phyloP scores from a whole-genome alignment of 768 basidiomycete species.

The Russula foetens region DNA sequence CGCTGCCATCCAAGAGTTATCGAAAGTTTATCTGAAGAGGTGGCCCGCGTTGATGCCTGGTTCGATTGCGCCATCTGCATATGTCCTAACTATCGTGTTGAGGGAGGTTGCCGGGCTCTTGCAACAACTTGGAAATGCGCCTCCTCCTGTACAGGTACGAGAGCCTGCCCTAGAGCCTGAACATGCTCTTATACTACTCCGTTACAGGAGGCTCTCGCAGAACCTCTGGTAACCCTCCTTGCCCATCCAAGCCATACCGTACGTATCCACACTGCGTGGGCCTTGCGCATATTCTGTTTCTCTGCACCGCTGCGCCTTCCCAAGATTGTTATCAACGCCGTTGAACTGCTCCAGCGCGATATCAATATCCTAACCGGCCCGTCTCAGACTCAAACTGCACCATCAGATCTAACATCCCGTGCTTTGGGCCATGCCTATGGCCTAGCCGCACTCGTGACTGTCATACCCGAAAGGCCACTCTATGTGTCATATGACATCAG shows the following conservation, averaged over 20 bases:
- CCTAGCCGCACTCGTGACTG: conserved; percentile 76
- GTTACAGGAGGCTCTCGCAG: conserved; percentile 62
- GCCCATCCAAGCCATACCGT: conserved; percentile 82
- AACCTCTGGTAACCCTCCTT: conserved; percentile 78
- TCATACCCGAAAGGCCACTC: conserved; percentile 79
- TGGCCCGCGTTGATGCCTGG: conserved; percentile 95
- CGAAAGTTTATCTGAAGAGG: conserved; percentile 72
- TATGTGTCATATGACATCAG: conserved; percentile 94
- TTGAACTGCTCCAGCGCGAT: conserved; percentile 81
- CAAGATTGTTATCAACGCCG: conserved; percentile 64
- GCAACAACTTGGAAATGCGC: conserved; percentile 87
- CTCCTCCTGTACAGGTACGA: conserved; percentile 71
- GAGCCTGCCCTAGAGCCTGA: not conserved
- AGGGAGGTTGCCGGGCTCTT: conserved; percentile 81
- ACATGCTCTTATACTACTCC: not conserved
- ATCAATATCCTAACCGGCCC: conserved; percentile 48
- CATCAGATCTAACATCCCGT: conserved; percentile 61
- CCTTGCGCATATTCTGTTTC: conserved; percentile 84
- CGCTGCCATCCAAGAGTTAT: conserved; percentile 78
- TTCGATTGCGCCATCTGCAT: conserved; percentile 56
- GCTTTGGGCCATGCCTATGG: conserved; percentile 87
- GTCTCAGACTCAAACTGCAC: conserved; percentile 49
- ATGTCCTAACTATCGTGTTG: conserved; percentile 65
- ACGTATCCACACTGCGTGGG: conserved; percentile 82
- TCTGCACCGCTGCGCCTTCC: conserved; percentile 82